A percentile compares a stretch with the other conserved stretches of the same genome.
These are phyloP conservation scores for Colletotrichum tropicicola DNA, from an alignment of 2,329 filamentous ascomycete genomes.

Conservation along the genomic window DNA sequence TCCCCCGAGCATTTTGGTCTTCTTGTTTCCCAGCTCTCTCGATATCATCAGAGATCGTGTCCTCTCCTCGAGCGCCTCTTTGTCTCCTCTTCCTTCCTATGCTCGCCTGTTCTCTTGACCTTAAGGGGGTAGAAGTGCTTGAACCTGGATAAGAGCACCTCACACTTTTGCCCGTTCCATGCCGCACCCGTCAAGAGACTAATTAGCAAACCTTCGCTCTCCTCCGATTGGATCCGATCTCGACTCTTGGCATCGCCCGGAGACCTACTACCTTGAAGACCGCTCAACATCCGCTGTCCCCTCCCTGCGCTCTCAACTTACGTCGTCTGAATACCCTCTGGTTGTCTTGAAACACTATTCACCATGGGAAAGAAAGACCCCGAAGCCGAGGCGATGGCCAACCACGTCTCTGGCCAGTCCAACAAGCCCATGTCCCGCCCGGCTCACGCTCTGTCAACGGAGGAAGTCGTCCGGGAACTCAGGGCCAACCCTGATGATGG, in stretches of 20 bases:
- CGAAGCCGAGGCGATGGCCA: constrained; percentile 32
- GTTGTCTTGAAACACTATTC: neutral
- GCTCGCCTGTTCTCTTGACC: constrained; percentile 24
- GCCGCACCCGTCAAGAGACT: neutral
- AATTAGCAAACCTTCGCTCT: neutral
- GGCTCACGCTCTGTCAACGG: constrained; percentile 68
- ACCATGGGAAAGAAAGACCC: constrained; percentile 36
- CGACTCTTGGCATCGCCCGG: constrained; percentile 5
- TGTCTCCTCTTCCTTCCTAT: constrained; percentile 13
- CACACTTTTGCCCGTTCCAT: constrained; percentile 29
- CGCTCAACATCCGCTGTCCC: neutral
- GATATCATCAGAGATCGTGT: constrained; percentile 9
- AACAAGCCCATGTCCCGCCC: constrained; percentile 65
- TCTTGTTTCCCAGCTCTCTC: constrained; percentile 14
- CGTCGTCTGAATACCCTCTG: neutral
- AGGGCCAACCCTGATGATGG: constrained; percentile 65
- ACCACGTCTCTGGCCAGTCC: constrained; percentile 51
- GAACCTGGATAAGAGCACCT: constrained; percentile 29
- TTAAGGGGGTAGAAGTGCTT: constrained; percentile 29
- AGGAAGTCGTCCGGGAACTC: constrained; percentile 63
- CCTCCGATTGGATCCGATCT: constrained; percentile 7
- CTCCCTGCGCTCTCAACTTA: neutral
- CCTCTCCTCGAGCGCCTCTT: neutral
- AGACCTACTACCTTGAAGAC: neutral
- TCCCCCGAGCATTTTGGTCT: constrained; percentile 4